These are phyloP conservation scores for Pestalotiopsis sp. DNA, from an alignment of 2,329 filamentous ascomycete genomes.

Conservation along the genomic window DNA sequence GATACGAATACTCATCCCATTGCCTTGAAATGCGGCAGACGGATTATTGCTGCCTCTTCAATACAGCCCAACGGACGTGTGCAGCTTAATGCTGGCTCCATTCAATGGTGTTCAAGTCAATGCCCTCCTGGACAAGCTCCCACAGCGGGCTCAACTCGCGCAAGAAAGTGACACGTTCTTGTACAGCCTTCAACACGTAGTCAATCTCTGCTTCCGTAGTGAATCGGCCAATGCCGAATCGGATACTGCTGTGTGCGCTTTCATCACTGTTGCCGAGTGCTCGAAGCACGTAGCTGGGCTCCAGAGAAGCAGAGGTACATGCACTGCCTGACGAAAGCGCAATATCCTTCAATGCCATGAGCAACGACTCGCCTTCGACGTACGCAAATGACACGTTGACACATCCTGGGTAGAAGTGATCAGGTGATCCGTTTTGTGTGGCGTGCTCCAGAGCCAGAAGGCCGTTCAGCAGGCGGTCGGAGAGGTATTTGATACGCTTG, in stretches of 20 bases:
- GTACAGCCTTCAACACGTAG: slow-evolving; percentile 93
- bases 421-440: slow-evolving; percentile 81
- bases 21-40: not conserved
- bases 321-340: slow-evolving; percentile 95
- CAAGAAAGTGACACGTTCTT: slow-evolving; percentile 87
- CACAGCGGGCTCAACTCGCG: slow-evolving; percentile 94
- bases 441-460: slow-evolving; percentile 92
- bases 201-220: slow-evolving; percentile 95
- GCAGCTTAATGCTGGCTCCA: slow-evolving; percentile 86
- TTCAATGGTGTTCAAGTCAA: slow-evolving; percentile 94
- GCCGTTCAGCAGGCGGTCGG: slow-evolving; percentile 80
- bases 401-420: slow-evolving; percentile 90
- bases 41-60: not conserved
- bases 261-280: slow-evolving; percentile 96
- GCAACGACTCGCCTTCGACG: slow-evolving; percentile 93
- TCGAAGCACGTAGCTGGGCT: slow-evolving; percentile 93
- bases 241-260: slow-evolving; percentile 95
- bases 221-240: slow-evolving; percentile 96
- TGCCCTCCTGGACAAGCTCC: slow-evolving; percentile 96
- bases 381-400: slow-evolving; percentile 99
- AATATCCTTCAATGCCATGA: slow-evolving; percentile 99
- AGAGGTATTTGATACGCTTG: slow-evolving; percentile 80
- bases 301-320: slow-evolving; percentile 94
- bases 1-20: not conserved
- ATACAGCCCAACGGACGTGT: not conserved